phyloP scores from a whole-genome alignment of 345 rosid species.

The Pseudoturritis turrita region DNA sequence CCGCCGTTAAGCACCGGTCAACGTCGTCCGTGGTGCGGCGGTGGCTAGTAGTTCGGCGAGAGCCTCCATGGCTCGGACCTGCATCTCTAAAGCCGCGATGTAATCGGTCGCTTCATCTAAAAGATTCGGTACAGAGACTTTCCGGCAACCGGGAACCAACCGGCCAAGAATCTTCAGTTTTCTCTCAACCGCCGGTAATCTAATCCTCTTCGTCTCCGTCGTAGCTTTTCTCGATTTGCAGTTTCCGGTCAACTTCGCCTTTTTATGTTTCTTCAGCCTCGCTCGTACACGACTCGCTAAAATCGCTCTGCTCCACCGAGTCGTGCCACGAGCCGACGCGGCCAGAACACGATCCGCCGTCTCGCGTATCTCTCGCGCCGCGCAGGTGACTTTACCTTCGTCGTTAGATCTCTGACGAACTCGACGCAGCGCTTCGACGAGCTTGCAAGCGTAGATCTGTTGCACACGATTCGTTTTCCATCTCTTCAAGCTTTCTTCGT shows the following conservation, averaged over 20 bases:
- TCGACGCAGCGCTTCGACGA: slow-evolving; percentile 57
- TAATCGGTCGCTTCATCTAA: slow-evolving; percentile 83
- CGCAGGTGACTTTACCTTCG: slow-evolving; percentile 29
- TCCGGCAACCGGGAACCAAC: slow-evolving; percentile 88
- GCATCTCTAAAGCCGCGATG: slow-evolving; percentile 94
- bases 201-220: slow-evolving; percentile 20
- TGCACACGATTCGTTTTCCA: slow-evolving; percentile 62
- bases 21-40: slow-evolving; percentile 21
- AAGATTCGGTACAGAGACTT: slow-evolving; percentile 45
- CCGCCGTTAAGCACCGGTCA: slow-evolving; percentile 21
- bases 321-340: slow-evolving; percentile 52
- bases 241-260: slow-evolving; percentile 33
- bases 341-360: slow-evolving; percentile 65
- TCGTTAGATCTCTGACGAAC: slow-evolving; percentile 34
- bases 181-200: slow-evolving; percentile 50
- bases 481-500: slow-evolving; percentile 29
- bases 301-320: slow-evolving; percentile 75
- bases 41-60: slow-evolving; percentile 38
- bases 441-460: slow-evolving; percentile 66
- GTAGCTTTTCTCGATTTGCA: slow-evolving; percentile 30
- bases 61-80: slow-evolving; percentile 74
- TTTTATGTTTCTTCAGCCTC: slow-evolving; percentile 44
- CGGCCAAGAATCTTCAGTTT: slow-evolving; percentile 51
- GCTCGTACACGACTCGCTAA: slow-evolving; percentile 40
- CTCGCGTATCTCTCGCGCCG: slow-evolving; percentile 40